Conservation (phyloP, 208 protist species). For the Trypanosomatidae sp. region DNA sequence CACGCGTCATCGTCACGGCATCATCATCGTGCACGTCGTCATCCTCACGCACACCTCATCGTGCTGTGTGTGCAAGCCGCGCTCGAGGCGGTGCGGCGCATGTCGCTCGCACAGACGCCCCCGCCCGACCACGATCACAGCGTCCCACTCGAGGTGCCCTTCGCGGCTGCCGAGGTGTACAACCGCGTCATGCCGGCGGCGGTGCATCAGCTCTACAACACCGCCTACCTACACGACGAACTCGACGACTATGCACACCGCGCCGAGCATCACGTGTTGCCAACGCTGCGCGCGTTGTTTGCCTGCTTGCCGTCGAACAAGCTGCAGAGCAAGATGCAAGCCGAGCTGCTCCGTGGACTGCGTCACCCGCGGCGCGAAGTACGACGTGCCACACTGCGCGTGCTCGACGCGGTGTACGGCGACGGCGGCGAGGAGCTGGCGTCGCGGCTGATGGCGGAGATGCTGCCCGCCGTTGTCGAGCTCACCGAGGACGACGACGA, state of each 20-base stretch:
- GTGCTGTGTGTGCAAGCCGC: constrained; percentile 48
- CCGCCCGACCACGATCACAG: constrained; percentile 63
- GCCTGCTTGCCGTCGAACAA: constrained; percentile 47
- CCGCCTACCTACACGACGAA: constrained; percentile 43
- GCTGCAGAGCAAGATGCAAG: constrained; percentile 74
- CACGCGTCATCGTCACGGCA: constrained; percentile 1
- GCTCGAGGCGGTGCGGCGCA: constrained; percentile 53
- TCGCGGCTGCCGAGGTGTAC: constrained; percentile 67
- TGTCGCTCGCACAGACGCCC: constrained; percentile 57
- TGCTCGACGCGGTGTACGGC: constrained; percentile 73
- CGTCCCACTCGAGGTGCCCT: constrained; percentile 55
- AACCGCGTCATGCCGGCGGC: constrained; percentile 68
- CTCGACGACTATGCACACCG: constrained; percentile 52
- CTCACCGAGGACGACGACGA: constrained; percentile 76
- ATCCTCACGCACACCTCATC: constrained; percentile 24
- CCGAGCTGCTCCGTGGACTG: constrained; percentile 61
- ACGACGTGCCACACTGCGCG: constrained; percentile 42
- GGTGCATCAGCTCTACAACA: constrained; percentile 71
- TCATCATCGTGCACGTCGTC: background rate
- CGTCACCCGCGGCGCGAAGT: constrained; percentile 63
- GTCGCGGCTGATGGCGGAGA: constrained; percentile 79
- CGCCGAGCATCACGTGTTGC: constrained; percentile 57
- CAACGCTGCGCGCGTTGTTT: constrained; percentile 67
- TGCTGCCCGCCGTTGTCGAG: constrained; percentile 81
- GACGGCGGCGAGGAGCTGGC: constrained; percentile 85